Evolutionary conservation across 2,329 filamentous ascomycete genomes (phyloP), one percentile per base, ranked within the genome.

Genomic region (Pestalotiopsis sp.): DNA sequence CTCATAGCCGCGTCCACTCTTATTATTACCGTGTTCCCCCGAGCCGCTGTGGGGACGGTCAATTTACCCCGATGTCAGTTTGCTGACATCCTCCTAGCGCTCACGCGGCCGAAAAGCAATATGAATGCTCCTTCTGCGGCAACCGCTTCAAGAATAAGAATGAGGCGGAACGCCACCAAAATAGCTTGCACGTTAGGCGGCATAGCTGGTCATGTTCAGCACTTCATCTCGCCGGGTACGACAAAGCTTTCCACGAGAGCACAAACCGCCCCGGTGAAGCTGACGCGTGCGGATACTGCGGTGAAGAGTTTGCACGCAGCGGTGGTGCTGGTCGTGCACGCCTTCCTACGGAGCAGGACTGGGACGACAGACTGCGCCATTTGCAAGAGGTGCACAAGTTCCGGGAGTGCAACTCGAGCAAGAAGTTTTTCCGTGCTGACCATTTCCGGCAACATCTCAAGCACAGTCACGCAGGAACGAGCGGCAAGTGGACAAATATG

Each of bases 61-160:
- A 38, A 52, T 52, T 56, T 58, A 14, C 17, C 64, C 71, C 17
- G n/a, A 58, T 22, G 22, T 64, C 24, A 48, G 57, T 48, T 58
- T 57, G 57, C 69, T 72, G 66, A 75, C 71, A 3, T 22, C 60
- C 61, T 61, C 26, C 68, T 57, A 63, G 61, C 76, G 84, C 91
- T 58, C 95, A 98, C 78, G 93, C 96, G 80, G 90, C 93, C 76
- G 96, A 98, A 80, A 98, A 98, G 80, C 95, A 98, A 80, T 98
- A 98, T 79, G 93, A 93, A 70, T 98, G 95, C 79, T 87, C 89
- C 35, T 98, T 93, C 78, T 98, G 95, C 79, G 92, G 92, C 56
- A 98, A 98, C 78, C 90, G 95, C 11, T 98, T 98, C 84, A 98
- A 98, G 81, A 98, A 98, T 82, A 98, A 98, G 82, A 98, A 98